Evolutionary conservation across 1,284 basidiomycete species (phyloP), one percentile per base, ranked within the genome.

Genomic region (Ceratobasidium papillatum): DNA sequence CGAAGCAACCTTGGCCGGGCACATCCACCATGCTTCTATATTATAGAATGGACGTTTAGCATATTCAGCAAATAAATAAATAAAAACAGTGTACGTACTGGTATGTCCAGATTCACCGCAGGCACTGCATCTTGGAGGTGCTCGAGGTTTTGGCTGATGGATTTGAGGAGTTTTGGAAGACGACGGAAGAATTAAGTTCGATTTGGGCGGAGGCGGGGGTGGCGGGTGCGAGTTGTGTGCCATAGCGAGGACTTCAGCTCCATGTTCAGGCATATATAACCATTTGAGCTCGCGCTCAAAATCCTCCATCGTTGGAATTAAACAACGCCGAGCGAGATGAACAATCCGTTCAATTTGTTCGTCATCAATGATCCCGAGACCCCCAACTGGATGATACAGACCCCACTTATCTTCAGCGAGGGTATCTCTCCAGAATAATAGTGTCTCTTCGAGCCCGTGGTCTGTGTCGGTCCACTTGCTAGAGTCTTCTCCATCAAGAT

Each of bases 341-440:
- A 68, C 34, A 38, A 68, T 38, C 1, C 65, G 51, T 8, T 54
- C n/a, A 7, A 68, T 54, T 43, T 68, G 65, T 1, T 52, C 22
- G 51, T 68, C 49, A 30, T 51, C 32, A 41, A 68, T 27, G 34
- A 68, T 54, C 34, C 49, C 65, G n/a, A 54, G 7, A 4, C 65
- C 65, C 7, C 65, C 49, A 54, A 54, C 8, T 4, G 30, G 25
- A 22, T 54, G 51, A n/a, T 56, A 8, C n/a, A 5, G 19, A 3
- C 65, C 65, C 65, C 65, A 68, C 3, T n/a, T 49, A 25, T 2
- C 22, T 3, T 25, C 19, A 2, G 65, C 65, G 14, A n/a, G n/a
- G 8, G 54, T 11, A 2, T 56, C 65, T 2, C 51, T 2, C 65
- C 65, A 68, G 19, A 34, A 9, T 12, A 36, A 0, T 12, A 56